phyloP scores from a whole-genome alignment of 768 basidiomycete species.

The Trametes elegans region DNA sequence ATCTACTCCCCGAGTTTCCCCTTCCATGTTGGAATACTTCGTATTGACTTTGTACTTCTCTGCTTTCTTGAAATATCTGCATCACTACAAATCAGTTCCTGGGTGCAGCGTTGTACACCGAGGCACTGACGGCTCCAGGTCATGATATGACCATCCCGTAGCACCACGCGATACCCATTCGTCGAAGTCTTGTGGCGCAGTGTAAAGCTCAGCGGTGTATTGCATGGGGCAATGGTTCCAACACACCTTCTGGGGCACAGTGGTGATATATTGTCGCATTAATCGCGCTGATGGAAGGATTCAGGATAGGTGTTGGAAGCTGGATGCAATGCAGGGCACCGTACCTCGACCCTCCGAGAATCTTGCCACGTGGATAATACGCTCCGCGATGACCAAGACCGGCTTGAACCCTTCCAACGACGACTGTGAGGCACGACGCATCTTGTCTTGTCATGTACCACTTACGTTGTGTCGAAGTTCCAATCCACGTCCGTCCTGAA shows the following conservation, averaged over 20 bases:
- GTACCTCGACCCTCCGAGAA: conserved; percentile 26
- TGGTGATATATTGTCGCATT: conserved; percentile 46
- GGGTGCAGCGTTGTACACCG: background rate
- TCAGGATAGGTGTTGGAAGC: background rate
- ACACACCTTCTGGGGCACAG: background rate
- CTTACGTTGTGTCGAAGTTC: conserved; percentile 10
- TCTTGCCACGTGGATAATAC: conserved; percentile 22
- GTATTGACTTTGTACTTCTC: conserved; percentile 47
- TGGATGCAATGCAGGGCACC: background rate
- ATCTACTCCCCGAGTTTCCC: conserved; percentile 18
- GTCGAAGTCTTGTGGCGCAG: conserved; percentile 63
- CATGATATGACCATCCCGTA: conserved; percentile 54
- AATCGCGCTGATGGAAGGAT: conserved; percentile 34
- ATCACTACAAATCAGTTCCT: background rate
- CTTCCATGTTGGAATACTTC: conserved; percentile 45
- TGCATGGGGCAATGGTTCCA: background rate
- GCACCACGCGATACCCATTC: conserved; percentile 52
- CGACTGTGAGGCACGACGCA: background rate
- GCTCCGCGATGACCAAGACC: conserved; percentile 9
- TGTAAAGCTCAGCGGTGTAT: conserved; percentile 54
- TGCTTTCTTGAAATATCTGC: conserved; percentile 65
- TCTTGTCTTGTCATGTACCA: no score
- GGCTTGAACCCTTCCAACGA: conserved; percentile 12
- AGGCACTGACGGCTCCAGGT: conserved; percentile 42
- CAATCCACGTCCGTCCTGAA: conserved; percentile 47